Evolutionary conservation across 208 protist genomes (phyloP), one percentile per base, ranked within the genome.

Genomic region (Trypanosoma platydactyli): DNA sequence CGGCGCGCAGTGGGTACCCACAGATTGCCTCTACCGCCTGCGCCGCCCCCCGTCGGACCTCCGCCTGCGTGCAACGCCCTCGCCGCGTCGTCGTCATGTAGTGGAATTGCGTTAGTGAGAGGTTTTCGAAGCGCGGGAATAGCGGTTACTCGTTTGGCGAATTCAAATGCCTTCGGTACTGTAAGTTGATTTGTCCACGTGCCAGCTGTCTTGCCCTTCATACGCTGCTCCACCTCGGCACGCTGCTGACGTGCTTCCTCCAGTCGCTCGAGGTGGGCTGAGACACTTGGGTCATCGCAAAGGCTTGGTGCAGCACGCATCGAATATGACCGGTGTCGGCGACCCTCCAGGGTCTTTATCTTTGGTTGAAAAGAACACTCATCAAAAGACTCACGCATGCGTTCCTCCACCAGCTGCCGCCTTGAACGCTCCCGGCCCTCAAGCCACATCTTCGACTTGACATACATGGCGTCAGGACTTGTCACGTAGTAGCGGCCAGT

Each of bases 71-170:
- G 18, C 42, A 42, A 41, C 1, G 18, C 33, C 18, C 30, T 33
- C 54, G 5, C 41, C 40, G 20, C 40, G 4, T 55, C 22, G 15
- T 56, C 44, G 16, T 33, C 53, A 7, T 44, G 6, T 11, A 44
- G 63, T 29, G 48, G 38, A 12, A 41, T 13, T 25, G 42, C 44
- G n/a, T 68, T 63, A 3, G 59, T 33, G 52, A 76, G 67, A 15
- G 85, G 85, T 58, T 80, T 78, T 1, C 85, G 78, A 65, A 91
- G 68, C 7, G 81, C 73, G 16, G 77, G 71, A 35, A 86, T 89
- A 12, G 67, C 55, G 59, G 79, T 74, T 3, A 71, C 71, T 1
- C 60, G 35, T 18, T 67, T 81, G 15, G 76, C 72, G 3, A 92
- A 76, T 11, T 72, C 35, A 54, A 80, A 81, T 4, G 42, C 77